These are phyloP conservation scores for Oehlia diaphana DNA, from an alignment of 192 early-diverging fungal species.

Conservation along the genomic window DNA sequence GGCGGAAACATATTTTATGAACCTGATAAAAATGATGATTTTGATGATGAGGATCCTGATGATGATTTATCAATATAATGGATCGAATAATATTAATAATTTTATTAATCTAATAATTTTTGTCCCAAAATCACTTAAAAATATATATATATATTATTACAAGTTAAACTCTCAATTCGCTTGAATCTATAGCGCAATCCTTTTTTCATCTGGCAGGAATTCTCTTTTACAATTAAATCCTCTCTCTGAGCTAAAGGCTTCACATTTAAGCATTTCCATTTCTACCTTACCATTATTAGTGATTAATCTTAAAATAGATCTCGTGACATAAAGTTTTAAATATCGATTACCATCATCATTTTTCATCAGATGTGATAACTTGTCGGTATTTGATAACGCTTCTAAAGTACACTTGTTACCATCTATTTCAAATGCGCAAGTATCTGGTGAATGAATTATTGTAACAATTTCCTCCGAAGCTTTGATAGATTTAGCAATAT, in stretches of 20 bases:
- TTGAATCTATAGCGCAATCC: slow-evolving; percentile 9
- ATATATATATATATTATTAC: too few relatives aligned
- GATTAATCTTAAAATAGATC: slow-evolving; percentile 9
- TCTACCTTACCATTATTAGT: slow-evolving; percentile 1
- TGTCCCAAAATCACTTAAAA: too few relatives aligned
- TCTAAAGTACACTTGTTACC: not conserved
- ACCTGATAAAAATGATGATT: slow-evolving; percentile 84
- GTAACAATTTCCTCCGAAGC: slow-evolving; percentile 7
- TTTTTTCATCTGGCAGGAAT: slow-evolving; percentile 11
- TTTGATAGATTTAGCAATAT: slow-evolving; percentile 32
- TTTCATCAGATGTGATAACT: slow-evolving; percentile 13
- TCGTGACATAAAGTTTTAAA: slow-evolving; percentile 11
- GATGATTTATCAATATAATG: slow-evolving; percentile 86
- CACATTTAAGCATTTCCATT: slow-evolving; percentile 25
- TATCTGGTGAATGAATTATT: not conserved
- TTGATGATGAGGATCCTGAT: slow-evolving; percentile 90
- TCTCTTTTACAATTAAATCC: slow-evolving; percentile 22
- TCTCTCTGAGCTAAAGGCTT: slow-evolving; percentile 26
- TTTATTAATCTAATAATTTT: too few relatives aligned
- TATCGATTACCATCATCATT: slow-evolving; percentile 6
- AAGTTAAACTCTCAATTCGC: too few relatives aligned
- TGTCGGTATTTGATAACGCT: slow-evolving; percentile 14
- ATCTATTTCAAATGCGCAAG: slow-evolving; percentile 31
- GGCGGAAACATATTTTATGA: slow-evolving; percentile 76
- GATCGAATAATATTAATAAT: not conserved